Base-by-base conservation (phyloP, 768 basidiomycete genomes). In the Peribolospora kevripleyi region DNA sequence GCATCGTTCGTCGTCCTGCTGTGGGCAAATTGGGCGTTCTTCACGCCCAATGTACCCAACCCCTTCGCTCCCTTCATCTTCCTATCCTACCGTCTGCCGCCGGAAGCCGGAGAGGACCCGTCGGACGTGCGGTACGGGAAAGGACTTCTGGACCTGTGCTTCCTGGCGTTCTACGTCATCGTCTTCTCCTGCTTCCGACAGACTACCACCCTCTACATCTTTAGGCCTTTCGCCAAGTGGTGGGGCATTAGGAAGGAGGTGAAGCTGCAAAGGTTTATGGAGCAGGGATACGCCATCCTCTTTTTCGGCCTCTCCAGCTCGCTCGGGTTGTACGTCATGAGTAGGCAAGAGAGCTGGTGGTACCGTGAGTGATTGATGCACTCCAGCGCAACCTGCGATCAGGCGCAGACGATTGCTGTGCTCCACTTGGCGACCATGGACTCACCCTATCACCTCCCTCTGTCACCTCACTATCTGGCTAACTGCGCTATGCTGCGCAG, bases 111-210 rank as follows among this genome's bases (percentile, higher is more conserved):
- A 5, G 72, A 74, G 0, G 75, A 79, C 59, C 74, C 75, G 0
- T 75, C 74, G 41, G 85, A 83, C 62, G 70, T 70, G 45, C 55
- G 55, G 13, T 65, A 62, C 55, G 60, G 55, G 54, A 61, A 95
- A 87, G 68, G 75, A 75, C 11, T 81, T 73, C 53, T 58, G 57
- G 91, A 97, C 64, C 58, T 87, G 7, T 63, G 74, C 11, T 98
- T 98, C 69, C 61, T 95, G 49, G 73, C 73, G 3, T 90, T 84
- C 68, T 72, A 90, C 64, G 72, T 95, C 67, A 70, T 97, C 51
- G 78, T 91, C 62, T 97, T 81, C 70, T 90, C 86, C 2, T 82
- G 87, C 65, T 60, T 88, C 47, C 79, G 91, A 40, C 87, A 95
- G 68, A 63, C 72, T 48, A 64, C 86, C 65, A 76, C 80, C 13